Evolutionary conservation across 495 filamentous ascomycete genomes (phyloP), one percentile per base, ranked within the genome.

Genomic region (Geopyxis carbonaria): DNA sequence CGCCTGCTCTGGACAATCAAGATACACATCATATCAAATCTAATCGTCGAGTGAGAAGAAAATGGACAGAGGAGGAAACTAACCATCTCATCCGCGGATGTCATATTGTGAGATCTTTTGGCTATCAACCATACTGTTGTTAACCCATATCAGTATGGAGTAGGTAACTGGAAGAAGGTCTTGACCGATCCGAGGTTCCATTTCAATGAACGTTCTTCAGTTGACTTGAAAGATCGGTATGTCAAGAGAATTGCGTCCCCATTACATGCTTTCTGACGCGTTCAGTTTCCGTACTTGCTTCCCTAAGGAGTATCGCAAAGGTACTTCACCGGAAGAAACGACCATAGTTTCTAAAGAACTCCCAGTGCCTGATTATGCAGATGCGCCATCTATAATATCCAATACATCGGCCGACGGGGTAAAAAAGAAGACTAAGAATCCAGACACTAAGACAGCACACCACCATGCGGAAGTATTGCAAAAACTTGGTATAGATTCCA

Each of bases 141-240:
- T 53, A 18, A 53, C 45, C 40, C 40, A 25, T 24, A 19, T 5
- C 13, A 56, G 51, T 47, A 75, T 46, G 77, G 77, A 2, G 70
- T 79, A 46, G 77, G 77, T 3, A 78, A 71, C 46, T 82, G 77
- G 77, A 80, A 74, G 45, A 68, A 69, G 37, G 77, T 82, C 14
- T 50, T 79, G 11, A 60, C 70, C 13, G 66, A 75, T 46, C 55
- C 70, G 2, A 69, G 73, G 32, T 68, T 75, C 40, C 59, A 62
- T 18, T 82, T 82, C 49, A 65, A 75, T 47, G 62, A 64, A 31
- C 61, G 77, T 11, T 71, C 68, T 30, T 65, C 73, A 16, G 67
- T 78, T n/a, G 78, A 82, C 48, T 51, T 82, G 40, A 82, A 81
- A 57, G 77, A 82, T 55, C 64, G 68, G 48, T 51, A 28, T 10